A percentile compares a stretch with the other conserved stretches of the same genome.
Conservation (phyloP, 78 protist genomes). For the Dictyostelium purpureum region DNA sequence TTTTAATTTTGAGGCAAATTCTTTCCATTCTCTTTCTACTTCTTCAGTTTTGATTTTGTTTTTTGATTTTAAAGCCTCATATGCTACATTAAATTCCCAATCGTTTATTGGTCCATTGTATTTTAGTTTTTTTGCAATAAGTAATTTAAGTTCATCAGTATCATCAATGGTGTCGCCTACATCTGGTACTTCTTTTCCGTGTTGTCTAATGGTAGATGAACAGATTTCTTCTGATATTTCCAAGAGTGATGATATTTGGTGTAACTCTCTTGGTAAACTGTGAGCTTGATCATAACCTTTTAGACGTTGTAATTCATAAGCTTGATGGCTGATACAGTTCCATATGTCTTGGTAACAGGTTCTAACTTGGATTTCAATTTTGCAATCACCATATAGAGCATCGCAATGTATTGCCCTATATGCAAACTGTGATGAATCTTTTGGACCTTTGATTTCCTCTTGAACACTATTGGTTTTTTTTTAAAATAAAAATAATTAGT, state of each 20-base stretch:
- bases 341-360: neutral
- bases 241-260: neutral
- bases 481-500: neutral
- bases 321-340: neutral
- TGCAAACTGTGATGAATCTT: neutral
- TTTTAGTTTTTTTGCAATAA: neutral
- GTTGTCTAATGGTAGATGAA: neutral
- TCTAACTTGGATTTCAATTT: conserved; percentile 7
- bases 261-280: neutral
- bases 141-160: neutral
- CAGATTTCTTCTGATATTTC: neutral
- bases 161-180: neutral
- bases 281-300: neutral
- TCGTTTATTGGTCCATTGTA: neutral
- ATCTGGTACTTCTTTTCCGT: neutral
- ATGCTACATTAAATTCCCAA: neutral
- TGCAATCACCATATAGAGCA: neutral
- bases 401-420: conserved; percentile 19
- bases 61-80: neutral
- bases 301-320: neutral
- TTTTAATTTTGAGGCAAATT: neutral
- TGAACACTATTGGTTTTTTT: neutral
- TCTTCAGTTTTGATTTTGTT: neutral
- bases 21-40: neutral
- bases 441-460: neutral